phyloP scores from a whole-genome alignment of 2,329 filamentous ascomycete genomes.

The Nemania serpens region DNA sequence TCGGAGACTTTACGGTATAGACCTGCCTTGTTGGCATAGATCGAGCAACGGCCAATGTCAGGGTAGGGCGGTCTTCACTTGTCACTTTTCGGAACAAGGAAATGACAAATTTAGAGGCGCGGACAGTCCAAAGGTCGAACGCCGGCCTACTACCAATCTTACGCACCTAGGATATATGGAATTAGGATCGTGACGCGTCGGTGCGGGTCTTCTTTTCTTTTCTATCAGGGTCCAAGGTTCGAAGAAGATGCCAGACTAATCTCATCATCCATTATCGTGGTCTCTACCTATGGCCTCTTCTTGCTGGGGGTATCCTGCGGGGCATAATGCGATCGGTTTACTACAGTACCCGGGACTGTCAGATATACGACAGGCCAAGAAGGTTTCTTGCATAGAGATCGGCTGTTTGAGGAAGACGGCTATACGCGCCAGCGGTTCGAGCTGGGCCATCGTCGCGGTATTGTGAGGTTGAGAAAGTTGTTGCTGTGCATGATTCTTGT shows the following conservation, averaged over 20 bases:
- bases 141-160: conserved; percentile 1
- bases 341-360: conserved; percentile 11
- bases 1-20: not conserved
- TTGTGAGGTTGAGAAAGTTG: conserved; percentile 10
- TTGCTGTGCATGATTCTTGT: conserved; percentile 6
- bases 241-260: not conserved
- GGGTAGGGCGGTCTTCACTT: not conserved
- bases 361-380: conserved; percentile 29
- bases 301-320: conserved; percentile 3
- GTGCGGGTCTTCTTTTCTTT: conserved; percentile 5
- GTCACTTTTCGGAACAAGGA: conserved; percentile 10
- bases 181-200: not conserved
- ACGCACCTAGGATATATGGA: conserved; percentile 2
- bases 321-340: conserved; percentile 2
- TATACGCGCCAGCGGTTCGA: conserved; percentile 31
- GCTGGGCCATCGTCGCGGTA: conserved; percentile 15
- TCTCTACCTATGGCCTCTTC: conserved; percentile 1
- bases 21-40: conserved; percentile 2
- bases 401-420: conserved; percentile 29
- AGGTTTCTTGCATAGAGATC: conserved; percentile 23
- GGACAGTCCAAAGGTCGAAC: not conserved
- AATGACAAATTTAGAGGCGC: conserved; percentile 19
- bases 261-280: conserved; percentile 2
- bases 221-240: not conserved
- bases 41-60: conserved; percentile 3